phyloP scores from a whole-genome alignment of 129 eudicot species.

The Heracleum sosnowskyi region DNA sequence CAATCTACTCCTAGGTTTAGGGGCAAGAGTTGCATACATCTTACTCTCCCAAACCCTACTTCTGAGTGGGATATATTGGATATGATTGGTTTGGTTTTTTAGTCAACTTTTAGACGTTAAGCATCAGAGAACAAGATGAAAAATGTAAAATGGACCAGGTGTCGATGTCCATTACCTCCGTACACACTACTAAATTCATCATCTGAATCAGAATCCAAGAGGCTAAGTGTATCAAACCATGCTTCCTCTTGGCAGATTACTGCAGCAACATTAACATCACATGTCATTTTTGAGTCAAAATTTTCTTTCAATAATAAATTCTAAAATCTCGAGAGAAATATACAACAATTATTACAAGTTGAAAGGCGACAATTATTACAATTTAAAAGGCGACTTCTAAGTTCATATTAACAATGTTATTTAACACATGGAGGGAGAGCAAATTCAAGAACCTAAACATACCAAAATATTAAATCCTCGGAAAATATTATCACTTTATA shows the following conservation, averaged over 20 bases:
- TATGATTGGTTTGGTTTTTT: too few species aligned
- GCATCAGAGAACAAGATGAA: not conserved
- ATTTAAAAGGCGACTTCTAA: not conserved
- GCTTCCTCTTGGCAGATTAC: slow-evolving; percentile 52
- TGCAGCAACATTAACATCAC: not conserved
- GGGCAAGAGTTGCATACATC: not conserved
- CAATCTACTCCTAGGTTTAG: not conserved
- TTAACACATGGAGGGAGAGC: not conserved
- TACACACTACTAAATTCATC: slow-evolving; percentile 56
- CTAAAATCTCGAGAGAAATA: not conserved
- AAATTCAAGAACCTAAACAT: not conserved
- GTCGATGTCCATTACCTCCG: slow-evolving; percentile 32
- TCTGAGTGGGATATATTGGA: not conserved
- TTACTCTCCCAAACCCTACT: not conserved
- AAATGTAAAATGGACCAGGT: not conserved
- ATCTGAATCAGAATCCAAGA: slow-evolving; percentile 25
- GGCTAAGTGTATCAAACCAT: slow-evolving; percentile 42
- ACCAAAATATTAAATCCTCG: not conserved
- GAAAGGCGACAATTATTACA: not conserved
- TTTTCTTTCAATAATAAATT: not conserved
- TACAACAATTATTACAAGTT: not conserved
- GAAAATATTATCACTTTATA: not conserved
- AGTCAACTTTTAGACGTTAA: not conserved
- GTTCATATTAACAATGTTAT: not conserved
- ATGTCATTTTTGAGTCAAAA: not conserved